Percentiles rank a stretch among this genome's conserved stretches.
These are phyloP conservation scores for Polyporus arcularius DNA, from an alignment of 768 basidiomycete species.

Conservation along the genomic window DNA sequence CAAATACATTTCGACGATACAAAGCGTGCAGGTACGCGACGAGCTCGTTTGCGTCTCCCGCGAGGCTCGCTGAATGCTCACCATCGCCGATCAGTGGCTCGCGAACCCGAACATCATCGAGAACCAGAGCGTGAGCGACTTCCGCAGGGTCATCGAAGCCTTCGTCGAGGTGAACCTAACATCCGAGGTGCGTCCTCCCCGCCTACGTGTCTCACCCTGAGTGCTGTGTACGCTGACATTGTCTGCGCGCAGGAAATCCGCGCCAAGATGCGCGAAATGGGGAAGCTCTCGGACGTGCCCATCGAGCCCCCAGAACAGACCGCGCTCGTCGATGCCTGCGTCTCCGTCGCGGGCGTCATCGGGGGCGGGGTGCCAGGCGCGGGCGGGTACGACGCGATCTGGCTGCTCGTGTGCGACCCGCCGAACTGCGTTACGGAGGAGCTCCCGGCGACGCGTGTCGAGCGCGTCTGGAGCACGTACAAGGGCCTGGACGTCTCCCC, in stretches of 20 bases:
- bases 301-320: conserved; percentile 94
- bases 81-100: conserved; percentile 24
- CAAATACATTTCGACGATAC: conserved; percentile 61
- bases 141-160: conserved; percentile 45
- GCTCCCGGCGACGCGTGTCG: conserved; percentile 57
- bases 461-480: conserved; percentile 68
- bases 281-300: conserved; percentile 69
- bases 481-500: conserved; percentile 68
- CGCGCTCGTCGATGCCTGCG: conserved; percentile 73
- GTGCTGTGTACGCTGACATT: neutral
- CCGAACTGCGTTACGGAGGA: conserved; percentile 41
- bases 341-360: conserved; percentile 78
- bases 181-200: conserved; percentile 49
- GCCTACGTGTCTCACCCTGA: neutral
- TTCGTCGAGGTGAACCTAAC: conserved; percentile 60
- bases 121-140: conserved; percentile 30
- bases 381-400: conserved; percentile 96
- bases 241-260: conserved; percentile 63
- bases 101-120: conserved; percentile 53
- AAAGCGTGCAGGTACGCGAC: conserved; percentile 52
- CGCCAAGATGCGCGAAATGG: conserved; percentile 82
- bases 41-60: neutral
- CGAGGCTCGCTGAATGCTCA: neutral
- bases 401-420: conserved; percentile 82
- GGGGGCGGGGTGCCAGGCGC: conserved; percentile 98